Evolutionary conservation across 257 asterid species (phyloP).

Genomic region (Coffea canephora): DNA sequence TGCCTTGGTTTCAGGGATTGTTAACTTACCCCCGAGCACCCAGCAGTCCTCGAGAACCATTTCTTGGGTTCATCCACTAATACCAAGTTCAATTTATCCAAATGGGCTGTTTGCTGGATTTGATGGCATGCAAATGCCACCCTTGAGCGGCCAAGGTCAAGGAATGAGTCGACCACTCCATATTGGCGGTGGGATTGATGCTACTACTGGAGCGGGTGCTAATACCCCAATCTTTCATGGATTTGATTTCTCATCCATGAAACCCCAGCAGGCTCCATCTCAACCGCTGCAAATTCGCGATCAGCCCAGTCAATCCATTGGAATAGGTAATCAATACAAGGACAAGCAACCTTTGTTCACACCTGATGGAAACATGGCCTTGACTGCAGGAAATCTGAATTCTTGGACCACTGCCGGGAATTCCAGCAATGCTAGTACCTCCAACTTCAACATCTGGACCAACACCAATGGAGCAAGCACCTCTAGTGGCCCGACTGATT

Average conservation of each 20-base stretch:
- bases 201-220: background rate
- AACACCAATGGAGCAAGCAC: conserved; percentile 14
- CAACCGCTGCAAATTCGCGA: conserved; percentile 7
- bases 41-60: background rate
- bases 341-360: conserved; percentile 17
- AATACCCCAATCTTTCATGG: conserved; percentile 6
- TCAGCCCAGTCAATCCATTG: conserved; percentile 12
- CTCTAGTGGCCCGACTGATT: conserved; percentile 18
- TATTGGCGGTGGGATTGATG: conserved; percentile 8
- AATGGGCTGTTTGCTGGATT: conserved; percentile 23
- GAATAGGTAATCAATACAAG: conserved; percentile 4
- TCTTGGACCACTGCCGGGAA: conserved; percentile 47
- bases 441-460: conserved; percentile 24
- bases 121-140: conserved; percentile 26
- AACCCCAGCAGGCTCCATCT: conserved; percentile 14
- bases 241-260: conserved; percentile 7
- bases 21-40: background rate
- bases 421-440: conserved; percentile 14
- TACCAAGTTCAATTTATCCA: conserved; percentile 17
- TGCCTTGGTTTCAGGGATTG: conserved; percentile 12
- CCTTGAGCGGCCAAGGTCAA: conserved; percentile 12
- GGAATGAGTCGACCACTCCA: conserved; percentile 14
- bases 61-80: background rate
- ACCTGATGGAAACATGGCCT: conserved; percentile 24
- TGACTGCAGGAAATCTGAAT: conserved; percentile 27